Conservation (phyloP, 2,329 filamentous ascomycete species). For the Piedraia hortae region DNA sequence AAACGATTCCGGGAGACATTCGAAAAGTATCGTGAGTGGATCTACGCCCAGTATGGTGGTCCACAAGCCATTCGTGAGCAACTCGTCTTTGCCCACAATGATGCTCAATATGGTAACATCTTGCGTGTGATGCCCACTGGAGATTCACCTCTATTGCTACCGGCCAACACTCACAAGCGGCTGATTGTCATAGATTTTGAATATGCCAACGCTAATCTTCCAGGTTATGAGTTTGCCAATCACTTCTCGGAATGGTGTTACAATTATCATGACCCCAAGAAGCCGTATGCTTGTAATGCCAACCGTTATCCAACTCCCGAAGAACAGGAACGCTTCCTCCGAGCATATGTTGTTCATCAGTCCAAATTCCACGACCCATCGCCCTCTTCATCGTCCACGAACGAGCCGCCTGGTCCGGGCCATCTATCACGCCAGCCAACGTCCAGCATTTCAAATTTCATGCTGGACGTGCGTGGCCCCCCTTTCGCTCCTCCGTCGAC, state of each 20-base stretch:
- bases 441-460: constrained; percentile 31
- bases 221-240: constrained; percentile 80
- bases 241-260: constrained; percentile 97
- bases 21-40: constrained; percentile 46
- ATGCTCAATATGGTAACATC: constrained; percentile 97
- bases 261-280: constrained; percentile 59
- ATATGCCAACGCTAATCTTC: constrained; percentile 70
- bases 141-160: constrained; percentile 63
- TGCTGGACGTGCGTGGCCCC: constrained; percentile 40
- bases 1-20: constrained; percentile 44
- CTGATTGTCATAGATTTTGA: constrained; percentile 96
- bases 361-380: constrained; percentile 30
- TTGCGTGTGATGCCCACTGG: constrained; percentile 42
- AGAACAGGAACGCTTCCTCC: constrained; percentile 63
- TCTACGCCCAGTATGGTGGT: constrained; percentile 46
- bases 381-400: constrained; percentile 5
- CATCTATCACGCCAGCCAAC: constrained; percentile 8
- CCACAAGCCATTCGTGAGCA: constrained; percentile 37
- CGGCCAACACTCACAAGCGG: constrained; percentile 84
- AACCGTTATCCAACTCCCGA: constrained; percentile 46
- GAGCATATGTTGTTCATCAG: constrained; percentile 61
- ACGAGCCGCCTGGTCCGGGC: constrained; percentile 8
- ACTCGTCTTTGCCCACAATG: constrained; percentile 90
- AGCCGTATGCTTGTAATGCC: constrained; percentile 35
- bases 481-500: background rate